Evolutionary conservation across 768 basidiomycete species (phyloP).

Genomic region (Hypholoma sublateritium): DNA sequence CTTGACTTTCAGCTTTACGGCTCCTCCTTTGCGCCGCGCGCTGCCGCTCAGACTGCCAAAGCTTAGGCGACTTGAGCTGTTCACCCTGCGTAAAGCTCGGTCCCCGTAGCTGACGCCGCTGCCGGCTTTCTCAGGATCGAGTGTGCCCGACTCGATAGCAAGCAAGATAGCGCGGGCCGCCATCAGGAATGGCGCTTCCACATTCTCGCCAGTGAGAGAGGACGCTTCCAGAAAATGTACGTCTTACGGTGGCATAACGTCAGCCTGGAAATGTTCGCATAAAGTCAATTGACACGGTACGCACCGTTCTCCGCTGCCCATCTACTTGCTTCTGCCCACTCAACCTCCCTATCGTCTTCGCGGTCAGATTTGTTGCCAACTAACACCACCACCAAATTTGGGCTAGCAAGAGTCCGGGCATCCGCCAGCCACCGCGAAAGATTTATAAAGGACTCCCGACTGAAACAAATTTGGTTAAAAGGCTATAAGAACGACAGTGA

Average conservation of each 20-base stretch:
- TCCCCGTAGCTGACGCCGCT: slow-evolving; percentile 98
- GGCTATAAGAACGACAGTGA: neutral
- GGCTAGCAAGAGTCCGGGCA: slow-evolving; percentile 88
- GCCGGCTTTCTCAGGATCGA: slow-evolving; percentile 93
- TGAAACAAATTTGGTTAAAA: slow-evolving; percentile 32
- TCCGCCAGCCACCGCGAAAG: slow-evolving; percentile 91
- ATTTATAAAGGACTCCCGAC: slow-evolving; percentile 85
- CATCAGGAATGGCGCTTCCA: slow-evolving; percentile 88
- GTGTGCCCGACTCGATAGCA: slow-evolving; percentile 84
- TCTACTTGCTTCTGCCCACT: slow-evolving; percentile 90
- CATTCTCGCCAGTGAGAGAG: slow-evolving; percentile 89
- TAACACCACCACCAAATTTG: slow-evolving; percentile 84
- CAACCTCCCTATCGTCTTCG: slow-evolving; percentile 93
- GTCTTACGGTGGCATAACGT: slow-evolving; percentile 43
- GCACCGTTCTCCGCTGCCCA: slow-evolving; percentile 97
- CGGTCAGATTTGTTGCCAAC: slow-evolving; percentile 96
- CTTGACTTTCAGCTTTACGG: slow-evolving; percentile 61
- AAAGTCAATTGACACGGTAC: slow-evolving; percentile 17
- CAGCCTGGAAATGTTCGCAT: slow-evolving; percentile 1
- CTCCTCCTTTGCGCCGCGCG: slow-evolving; percentile 51
- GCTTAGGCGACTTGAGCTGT: slow-evolving; percentile 85
- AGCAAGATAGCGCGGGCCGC: slow-evolving; percentile 87
- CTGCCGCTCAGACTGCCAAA: slow-evolving; percentile 74
- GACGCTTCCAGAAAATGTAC: slow-evolving; percentile 94
- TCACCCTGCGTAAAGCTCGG: slow-evolving; percentile 86